These are phyloP conservation scores for Candida xyloterini DNA, from an alignment of 805 yeast species.

Conservation along the genomic window DNA sequence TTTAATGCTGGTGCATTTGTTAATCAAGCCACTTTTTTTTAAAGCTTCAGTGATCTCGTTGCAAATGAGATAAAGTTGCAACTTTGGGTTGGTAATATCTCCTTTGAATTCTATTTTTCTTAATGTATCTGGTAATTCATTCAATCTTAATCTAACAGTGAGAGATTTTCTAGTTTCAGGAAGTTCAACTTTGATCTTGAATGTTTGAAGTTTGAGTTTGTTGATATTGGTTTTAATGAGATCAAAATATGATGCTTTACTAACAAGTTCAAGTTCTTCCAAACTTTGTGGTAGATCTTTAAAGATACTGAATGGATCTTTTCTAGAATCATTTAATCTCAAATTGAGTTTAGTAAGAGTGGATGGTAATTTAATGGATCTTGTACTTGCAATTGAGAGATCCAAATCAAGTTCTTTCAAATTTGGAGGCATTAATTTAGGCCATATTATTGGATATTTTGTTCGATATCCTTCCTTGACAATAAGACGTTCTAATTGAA, in stretches of 20 bases:
- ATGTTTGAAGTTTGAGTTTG: background rate
- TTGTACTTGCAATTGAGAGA: background rate
- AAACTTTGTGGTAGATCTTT: background rate
- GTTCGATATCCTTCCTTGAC: background rate
- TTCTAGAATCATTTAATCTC: background rate
- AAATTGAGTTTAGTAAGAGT: background rate
- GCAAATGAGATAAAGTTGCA: background rate
- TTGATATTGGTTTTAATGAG: background rate
- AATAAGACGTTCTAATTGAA: background rate
- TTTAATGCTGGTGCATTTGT: background rate
- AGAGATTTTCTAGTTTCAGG: background rate
- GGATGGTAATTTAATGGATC: background rate
- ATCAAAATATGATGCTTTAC: background rate
- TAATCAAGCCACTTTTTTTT: background rate
- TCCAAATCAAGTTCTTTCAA: background rate
- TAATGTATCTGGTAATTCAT: background rate
- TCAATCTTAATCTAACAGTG: background rate
- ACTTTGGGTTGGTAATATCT: background rate
- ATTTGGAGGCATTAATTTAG: background rate
- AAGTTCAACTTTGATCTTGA: background rate
- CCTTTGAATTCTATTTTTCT: background rate
- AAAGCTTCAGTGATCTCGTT: slow-evolving; percentile 1
- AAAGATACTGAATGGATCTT: background rate
- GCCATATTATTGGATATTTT: background rate
- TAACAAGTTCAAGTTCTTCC: background rate